Conservation (phyloP, 768 basidiomycete genomes). For the Boletellus ananas region DNA sequence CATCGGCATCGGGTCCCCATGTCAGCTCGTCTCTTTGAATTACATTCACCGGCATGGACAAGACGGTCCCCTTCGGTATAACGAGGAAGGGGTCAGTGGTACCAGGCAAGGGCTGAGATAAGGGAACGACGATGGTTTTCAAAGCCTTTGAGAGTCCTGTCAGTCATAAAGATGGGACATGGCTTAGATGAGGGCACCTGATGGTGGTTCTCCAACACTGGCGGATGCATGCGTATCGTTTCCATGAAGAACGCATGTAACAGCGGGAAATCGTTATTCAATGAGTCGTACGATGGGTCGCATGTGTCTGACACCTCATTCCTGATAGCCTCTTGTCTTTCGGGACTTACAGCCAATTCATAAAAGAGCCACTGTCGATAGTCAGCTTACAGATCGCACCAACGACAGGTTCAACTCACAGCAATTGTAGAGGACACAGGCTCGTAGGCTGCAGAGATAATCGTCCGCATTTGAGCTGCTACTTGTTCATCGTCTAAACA, state of each 20-base stretch:
- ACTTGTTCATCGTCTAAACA: constrained; percentile 47
- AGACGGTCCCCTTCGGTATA: constrained; percentile 54
- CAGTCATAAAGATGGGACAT: not conserved
- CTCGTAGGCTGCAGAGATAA: constrained; percentile 55
- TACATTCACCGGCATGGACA: constrained; percentile 55
- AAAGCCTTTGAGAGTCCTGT: constrained; percentile 37
- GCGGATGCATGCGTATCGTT: constrained; percentile 57
- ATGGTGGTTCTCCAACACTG: constrained; percentile 64
- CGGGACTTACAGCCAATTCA: constrained; percentile 50
- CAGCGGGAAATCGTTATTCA: constrained; percentile 48
- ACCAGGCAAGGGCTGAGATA: constrained; percentile 49
- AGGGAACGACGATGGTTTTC: constrained; percentile 50
- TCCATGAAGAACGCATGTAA: constrained; percentile 62
- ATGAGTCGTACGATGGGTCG: constrained; percentile 49
- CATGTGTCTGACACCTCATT: constrained; percentile 45
- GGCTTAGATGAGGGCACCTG: constrained; percentile 34
- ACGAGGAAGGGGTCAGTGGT: constrained; percentile 40
- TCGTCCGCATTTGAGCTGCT: constrained; percentile 58
- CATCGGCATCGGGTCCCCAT: constrained; percentile 59
- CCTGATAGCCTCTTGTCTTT: constrained; percentile 54
- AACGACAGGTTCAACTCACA: constrained; percentile 18
- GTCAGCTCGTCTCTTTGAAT: constrained; percentile 47
- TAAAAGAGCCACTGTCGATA: constrained; percentile 58
- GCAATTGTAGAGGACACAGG: constrained; percentile 35
- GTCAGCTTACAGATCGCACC: constrained; percentile 2